Base-by-base conservation (phyloP, 192 early-diverging fungal genomes). In the Umbelopsis vinacea region DNA sequence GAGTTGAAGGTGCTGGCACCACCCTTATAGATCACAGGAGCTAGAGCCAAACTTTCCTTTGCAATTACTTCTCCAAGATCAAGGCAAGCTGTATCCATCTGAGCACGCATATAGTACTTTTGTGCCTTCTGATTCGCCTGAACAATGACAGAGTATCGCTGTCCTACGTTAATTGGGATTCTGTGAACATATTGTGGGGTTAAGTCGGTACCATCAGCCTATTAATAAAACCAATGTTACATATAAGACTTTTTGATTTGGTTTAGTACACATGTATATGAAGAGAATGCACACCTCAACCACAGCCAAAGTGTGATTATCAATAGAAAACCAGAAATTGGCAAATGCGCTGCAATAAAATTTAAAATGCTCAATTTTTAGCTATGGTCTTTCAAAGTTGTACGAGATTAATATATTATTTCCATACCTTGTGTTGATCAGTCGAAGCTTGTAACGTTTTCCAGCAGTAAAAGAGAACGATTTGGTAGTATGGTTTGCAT, bases 361-460 rank as follows among this genome's bases (percentile, higher is more conserved):
- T 43, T 12, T 6, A 6, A 40, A 40, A 40, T 6, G 8, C 3
- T 40, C 8, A 40, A 40, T 40, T 8, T 11, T 43, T 43, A 43
- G 6, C 40, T 43, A 26, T 63, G n/a, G 17, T 14, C 7, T 6
- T 4, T 37, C 4, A 17, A 26, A 5, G 37, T 14, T 63, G 54
- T 26, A 2, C 23, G 14, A 26, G 11, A n/a, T 17, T n/a, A 17
- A 7, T 14, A 57, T 29, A 15, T 6, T 57, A 29, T 9, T 26
- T 57, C 8, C 57, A 19, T 37, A 63, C 57, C 57, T 63, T 22
- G 57, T 93, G 79, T 91, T 92, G 81, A 97, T 89, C 60, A 97
- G 69, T 4, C 95, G 90, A 70, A 97, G 71, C 69, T 93, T 88
- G 80, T 95, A 95, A 10, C 88, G 93, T 82, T 93, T 95, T 67